phyloP scores from a whole-genome alignment of 2,329 filamentous ascomycete species.

The Pseudogymnoascus sp. region DNA sequence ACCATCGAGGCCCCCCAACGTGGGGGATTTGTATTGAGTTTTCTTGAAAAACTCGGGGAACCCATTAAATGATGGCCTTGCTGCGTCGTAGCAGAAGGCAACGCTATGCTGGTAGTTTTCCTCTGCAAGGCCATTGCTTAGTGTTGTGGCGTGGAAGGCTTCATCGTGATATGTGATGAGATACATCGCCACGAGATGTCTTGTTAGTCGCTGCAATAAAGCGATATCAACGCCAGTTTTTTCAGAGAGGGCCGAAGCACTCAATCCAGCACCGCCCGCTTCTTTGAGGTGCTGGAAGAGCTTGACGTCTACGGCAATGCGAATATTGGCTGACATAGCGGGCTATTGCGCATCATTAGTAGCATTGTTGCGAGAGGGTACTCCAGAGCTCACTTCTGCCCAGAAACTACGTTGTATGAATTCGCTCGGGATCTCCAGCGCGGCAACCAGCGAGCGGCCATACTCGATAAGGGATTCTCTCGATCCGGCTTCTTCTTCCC shows the following conservation, averaged over 20 bases:
- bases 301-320: not conserved
- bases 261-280: not conserved
- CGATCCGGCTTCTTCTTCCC: constrained; percentile 27
- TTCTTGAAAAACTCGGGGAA: constrained; percentile 29
- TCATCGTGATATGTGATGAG: constrained; percentile 22
- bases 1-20: constrained; percentile 22
- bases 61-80: constrained; percentile 28
- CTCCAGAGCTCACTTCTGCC: not conserved
- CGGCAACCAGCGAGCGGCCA: constrained; percentile 28
- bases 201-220: constrained; percentile 26
- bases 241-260: not conserved
- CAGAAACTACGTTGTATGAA: no score
- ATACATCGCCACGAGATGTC: constrained; percentile 33
- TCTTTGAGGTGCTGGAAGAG: not conserved
- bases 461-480: constrained; percentile 32
- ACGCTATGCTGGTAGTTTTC: constrained; percentile 31
- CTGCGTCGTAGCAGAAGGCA: constrained; percentile 31
- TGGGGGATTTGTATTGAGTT: constrained; percentile 26
- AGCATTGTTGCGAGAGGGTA: not conserved
- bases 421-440: constrained; percentile 4
- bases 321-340: constrained; percentile 28
- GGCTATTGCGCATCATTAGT: constrained; percentile 19
- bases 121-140: constrained; percentile 30
- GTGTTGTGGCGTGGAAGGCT: constrained; percentile 23
- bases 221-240: not conserved